phyloP scores from a whole-genome alignment of 2,329 filamentous ascomycete genomes.

The Plenodomus biglobosus region DNA sequence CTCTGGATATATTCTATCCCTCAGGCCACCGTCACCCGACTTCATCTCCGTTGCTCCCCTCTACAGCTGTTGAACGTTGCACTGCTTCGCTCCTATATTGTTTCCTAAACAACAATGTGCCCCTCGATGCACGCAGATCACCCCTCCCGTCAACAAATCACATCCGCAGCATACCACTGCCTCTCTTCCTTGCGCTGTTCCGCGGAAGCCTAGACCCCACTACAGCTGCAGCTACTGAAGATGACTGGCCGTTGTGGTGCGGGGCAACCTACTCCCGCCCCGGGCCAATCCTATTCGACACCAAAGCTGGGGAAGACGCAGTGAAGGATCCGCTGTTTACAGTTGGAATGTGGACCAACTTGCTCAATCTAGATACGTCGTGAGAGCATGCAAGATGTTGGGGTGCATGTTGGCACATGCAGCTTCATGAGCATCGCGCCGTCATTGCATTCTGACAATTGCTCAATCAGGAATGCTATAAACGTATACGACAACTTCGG shows the following conservation, averaged over 20 bases:
- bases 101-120: constrained; percentile 6
- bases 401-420: no score
- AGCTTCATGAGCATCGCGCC: no score
- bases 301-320: constrained; percentile 19
- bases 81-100: constrained; percentile 8
- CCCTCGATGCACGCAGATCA: constrained; percentile 23
- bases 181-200: constrained; percentile 13
- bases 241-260: constrained; percentile 12
- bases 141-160: constrained; percentile 20
- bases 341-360: background rate
- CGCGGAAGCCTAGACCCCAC: constrained; percentile 26
- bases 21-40: constrained; percentile 16
- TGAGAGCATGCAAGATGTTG: no score
- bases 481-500: no score
- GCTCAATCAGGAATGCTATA: no score
- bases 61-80: constrained; percentile 10
- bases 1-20: constrained; percentile 12
- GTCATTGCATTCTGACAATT: no score
- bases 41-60: background rate
- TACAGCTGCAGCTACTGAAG: constrained; percentile 20
- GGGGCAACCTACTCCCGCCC: constrained; percentile 10
- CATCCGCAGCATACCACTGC: constrained; percentile 10
- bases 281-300: constrained; percentile 24
- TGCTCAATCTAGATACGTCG: no score
- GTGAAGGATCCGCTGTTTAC: background rate